Conservation (phyloP, 306 rosid species). For the Cucurbita argyrosperma region DNA sequence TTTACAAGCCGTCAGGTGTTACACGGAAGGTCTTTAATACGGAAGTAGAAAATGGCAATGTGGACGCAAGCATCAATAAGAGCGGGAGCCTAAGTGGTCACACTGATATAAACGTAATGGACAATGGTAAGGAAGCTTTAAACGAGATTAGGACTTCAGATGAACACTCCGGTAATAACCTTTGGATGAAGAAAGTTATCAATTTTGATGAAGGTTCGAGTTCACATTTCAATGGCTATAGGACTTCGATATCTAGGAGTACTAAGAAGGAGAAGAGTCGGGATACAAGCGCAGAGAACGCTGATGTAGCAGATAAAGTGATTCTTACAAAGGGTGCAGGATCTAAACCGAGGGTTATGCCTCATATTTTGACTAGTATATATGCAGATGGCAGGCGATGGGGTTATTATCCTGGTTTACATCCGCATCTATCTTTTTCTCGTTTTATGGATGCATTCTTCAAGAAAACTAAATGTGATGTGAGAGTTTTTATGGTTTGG, state of each 20-base stretch:
- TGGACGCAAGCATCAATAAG: background rate
- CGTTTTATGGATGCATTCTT: slow-evolving; percentile 63
- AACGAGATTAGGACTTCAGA: slow-evolving; percentile 10
- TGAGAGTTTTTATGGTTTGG: slow-evolving; percentile 86
- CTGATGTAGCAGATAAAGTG: background rate
- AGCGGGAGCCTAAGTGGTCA: background rate
- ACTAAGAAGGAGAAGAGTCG: slow-evolving; percentile 5
- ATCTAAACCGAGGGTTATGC: background rate
- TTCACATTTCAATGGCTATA: background rate
- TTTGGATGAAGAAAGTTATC: background rate
- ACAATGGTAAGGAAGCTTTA: background rate
- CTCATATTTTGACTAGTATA: slow-evolving; percentile 27
- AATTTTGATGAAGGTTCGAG: background rate
- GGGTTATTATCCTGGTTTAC: slow-evolving; percentile 82
- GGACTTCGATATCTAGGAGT: slow-evolving; percentile 9
- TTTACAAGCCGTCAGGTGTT: slow-evolving; percentile 19
- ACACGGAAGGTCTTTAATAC: slow-evolving; percentile 5
- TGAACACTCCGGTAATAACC: background rate
- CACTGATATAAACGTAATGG: background rate
- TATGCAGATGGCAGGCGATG: slow-evolving; percentile 79
- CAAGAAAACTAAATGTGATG: slow-evolving; percentile 37
- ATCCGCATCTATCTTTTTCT: slow-evolving; percentile 33
- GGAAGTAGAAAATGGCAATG: slow-evolving; percentile 1
- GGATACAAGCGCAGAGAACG: slow-evolving; percentile 1
- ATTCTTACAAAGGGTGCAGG: slow-evolving; percentile 1